Evolutionary conservation across 345 rosid genomes (phyloP).

Genomic region (Dipteronia dyeriana): DNA sequence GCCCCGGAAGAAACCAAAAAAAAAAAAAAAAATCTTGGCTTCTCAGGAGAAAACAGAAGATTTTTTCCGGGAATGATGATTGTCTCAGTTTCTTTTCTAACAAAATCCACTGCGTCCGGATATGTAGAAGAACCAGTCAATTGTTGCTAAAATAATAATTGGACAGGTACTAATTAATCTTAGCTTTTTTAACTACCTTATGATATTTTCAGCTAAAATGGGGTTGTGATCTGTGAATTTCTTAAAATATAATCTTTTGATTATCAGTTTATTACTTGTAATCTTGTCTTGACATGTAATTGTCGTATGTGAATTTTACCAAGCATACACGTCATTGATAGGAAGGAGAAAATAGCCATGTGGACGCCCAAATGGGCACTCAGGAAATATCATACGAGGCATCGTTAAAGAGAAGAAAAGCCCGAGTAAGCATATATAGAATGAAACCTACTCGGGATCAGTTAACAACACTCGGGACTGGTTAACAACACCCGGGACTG

Average conservation of each 20-base stretch:
- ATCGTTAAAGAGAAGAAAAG: no score
- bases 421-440: no score
- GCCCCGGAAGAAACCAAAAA: slow-evolving; percentile 17
- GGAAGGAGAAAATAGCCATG: no score
- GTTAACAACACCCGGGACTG: no score
- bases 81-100: slow-evolving; percentile 19
- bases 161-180: neutral
- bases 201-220: neutral
- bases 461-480: no score
- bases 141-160: slow-evolving; percentile 19
- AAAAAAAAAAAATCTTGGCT: slow-evolving; percentile 9
- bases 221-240: no score
- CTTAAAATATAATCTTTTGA: neutral
- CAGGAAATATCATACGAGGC: no score
- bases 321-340: no score
- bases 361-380: no score
- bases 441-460: no score
- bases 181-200: slow-evolving; percentile 1
- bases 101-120: slow-evolving; percentile 15
- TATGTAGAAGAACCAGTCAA: slow-evolving; percentile 26
- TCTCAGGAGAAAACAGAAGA: slow-evolving; percentile 20
- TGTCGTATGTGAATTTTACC: no score
- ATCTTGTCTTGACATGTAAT: neutral
- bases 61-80: neutral
- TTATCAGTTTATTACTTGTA: neutral